Evolutionary conservation across 108 stramenopile species (phyloP).

Genomic region (Cyclotella distinguenda): DNA sequence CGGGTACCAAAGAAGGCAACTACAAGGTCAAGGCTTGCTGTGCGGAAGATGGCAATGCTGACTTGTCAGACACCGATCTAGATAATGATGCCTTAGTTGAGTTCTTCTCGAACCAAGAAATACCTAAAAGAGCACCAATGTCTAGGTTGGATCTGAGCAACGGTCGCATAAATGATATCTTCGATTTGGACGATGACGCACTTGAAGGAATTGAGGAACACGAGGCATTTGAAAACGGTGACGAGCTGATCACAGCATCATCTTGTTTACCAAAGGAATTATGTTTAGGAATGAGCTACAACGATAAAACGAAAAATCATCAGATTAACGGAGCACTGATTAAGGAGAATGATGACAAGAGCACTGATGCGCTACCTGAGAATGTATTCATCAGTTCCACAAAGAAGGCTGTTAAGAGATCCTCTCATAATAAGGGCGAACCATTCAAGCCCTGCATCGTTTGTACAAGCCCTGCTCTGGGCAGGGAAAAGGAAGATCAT

Average conservation of each 20-base stretch:
- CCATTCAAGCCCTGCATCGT: not conserved
- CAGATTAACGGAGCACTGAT: conserved; percentile 13
- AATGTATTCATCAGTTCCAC: not conserved
- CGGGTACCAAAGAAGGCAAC: not conserved
- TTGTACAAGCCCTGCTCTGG: not conserved
- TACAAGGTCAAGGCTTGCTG: not conserved
- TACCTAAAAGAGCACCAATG: not conserved
- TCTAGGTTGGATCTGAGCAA: not conserved
- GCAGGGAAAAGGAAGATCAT: too few species aligned
- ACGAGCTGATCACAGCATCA: not conserved
- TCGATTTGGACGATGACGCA: conserved; percentile 26
- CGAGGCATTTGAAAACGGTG: not conserved
- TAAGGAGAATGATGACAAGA: conserved; percentile 31
- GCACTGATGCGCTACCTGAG: not conserved
- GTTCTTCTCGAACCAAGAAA: conserved; percentile 14
- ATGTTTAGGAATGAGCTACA: conserved; percentile 19
- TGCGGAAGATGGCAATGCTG: not conserved
- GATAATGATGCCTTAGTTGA: conserved; percentile 16
- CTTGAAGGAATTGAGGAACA: conserved; percentile 28
- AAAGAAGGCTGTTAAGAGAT: not conserved
- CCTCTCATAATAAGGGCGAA: not conserved
- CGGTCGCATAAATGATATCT: not conserved
- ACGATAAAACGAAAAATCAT: conserved; percentile 27
- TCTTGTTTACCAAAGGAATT: not conserved
- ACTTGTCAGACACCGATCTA: conserved; percentile 1